phyloP scores from a whole-genome alignment of 176 grass and related monocot genomes.

The Eremochloa ophiuroides region DNA sequence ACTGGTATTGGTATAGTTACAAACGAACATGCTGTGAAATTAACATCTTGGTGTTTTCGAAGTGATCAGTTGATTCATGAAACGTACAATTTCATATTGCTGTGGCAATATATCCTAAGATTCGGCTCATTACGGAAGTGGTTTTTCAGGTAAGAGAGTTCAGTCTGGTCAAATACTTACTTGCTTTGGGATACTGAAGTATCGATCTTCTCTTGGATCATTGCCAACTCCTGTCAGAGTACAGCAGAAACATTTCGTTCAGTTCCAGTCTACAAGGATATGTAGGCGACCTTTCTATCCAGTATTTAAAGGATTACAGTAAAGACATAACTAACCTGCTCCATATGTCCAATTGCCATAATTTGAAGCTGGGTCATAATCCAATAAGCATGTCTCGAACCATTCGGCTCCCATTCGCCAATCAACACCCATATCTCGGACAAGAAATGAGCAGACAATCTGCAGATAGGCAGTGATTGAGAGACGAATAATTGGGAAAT shows the following conservation, averaged over 20 bases:
- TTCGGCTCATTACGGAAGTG: not conserved
- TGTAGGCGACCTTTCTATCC: not conserved
- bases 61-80: not conserved
- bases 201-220: constrained; percentile 91
- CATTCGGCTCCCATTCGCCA: constrained; percentile 96
- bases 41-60: not conserved
- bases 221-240: constrained; percentile 77
- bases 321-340: constrained; percentile 48
- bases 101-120: not conserved
- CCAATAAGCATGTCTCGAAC: constrained; percentile 85
- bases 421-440: constrained; percentile 89
- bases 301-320: not conserved
- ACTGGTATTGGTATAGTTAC: not conserved
- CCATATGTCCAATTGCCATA: constrained; percentile 99
- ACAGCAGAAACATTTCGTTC: constrained; percentile 10
- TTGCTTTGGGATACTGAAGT: constrained; percentile 97
- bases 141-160: not conserved
- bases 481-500: not conserved
- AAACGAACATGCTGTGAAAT: not conserved
- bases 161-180: constrained; percentile 39
- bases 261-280: not conserved
- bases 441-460: constrained; percentile 98
- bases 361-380: constrained; percentile 91
- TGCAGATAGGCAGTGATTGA: constrained; percentile 12
- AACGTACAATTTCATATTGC: not conserved